Conservation (phyloP, 1,139 yeast species). For the Debaryomyces psychrophilus region DNA sequence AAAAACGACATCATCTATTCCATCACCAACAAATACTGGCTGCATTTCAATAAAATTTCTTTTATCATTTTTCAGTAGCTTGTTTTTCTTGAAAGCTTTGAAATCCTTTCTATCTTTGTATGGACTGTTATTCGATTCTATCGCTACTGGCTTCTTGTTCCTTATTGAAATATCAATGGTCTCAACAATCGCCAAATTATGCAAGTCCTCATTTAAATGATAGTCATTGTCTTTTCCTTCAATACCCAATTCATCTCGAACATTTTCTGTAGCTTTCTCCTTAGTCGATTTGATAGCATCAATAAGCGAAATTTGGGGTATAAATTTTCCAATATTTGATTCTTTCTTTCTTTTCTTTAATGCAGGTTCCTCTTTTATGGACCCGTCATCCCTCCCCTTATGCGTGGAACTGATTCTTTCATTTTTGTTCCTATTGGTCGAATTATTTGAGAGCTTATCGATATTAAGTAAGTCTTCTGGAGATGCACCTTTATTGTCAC, state of each 20-base stretch:
- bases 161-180: constrained; percentile 30
- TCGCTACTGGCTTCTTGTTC: constrained; percentile 8
- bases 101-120: constrained; percentile 38
- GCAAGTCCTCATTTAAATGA: constrained; percentile 16
- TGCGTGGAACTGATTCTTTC: neutral
- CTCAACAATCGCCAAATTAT: constrained; percentile 40
- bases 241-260: constrained; percentile 35
- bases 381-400: neutral
- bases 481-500: neutral
- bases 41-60: constrained; percentile 32
- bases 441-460: neutral
- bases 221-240: constrained; percentile 15
- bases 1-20: constrained; percentile 14
- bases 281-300: constrained; percentile 42
- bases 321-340: constrained; percentile 19
- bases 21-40: constrained; percentile 20
- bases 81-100: constrained; percentile 38
- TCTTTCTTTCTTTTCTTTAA: constrained; percentile 2
- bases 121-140: constrained; percentile 2
- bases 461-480: neutral
- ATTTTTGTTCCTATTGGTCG: neutral
- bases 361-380: neutral
- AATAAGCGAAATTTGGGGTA: constrained; percentile 27
- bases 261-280: constrained; percentile 26
- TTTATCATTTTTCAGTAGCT: constrained; percentile 24